Evolutionary conservation across 805 yeast genomes (phyloP).

Genomic region (Kazachstania bromeliacearum): DNA sequence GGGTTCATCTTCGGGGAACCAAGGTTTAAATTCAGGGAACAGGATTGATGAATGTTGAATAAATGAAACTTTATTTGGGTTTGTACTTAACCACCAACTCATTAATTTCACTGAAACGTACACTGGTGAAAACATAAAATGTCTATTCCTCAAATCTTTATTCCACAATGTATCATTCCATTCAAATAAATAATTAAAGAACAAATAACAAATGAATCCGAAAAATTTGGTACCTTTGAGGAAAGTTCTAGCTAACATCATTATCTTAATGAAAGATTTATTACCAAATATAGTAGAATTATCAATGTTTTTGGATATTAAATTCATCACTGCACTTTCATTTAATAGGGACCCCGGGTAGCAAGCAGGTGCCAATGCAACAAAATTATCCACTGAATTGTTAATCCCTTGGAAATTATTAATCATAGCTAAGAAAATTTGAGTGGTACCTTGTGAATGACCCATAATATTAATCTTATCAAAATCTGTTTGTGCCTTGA

Average conservation of each 20-base stretch:
- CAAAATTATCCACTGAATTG: constrained; percentile 51
- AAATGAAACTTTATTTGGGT: constrained; percentile 33
- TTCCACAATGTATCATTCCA: constrained; percentile 84
- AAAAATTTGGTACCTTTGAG: constrained; percentile 44
- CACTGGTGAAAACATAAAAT: constrained; percentile 79
- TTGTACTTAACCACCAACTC: constrained; percentile 80
- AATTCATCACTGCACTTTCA: constrained; percentile 46
- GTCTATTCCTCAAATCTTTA: constrained; percentile 51
- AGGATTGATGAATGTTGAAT: constrained; percentile 28
- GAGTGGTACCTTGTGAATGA: constrained; percentile 93
- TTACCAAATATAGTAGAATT: constrained; percentile 55
- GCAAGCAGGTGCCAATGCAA: constrained; percentile 84
- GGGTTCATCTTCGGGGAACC: constrained; percentile 34
- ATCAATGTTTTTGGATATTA: constrained; percentile 43
- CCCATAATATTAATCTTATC: constrained; percentile 54
- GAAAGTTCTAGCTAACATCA: constrained; percentile 48
- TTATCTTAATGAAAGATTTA: constrained; percentile 64
- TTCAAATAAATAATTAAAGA: constrained; percentile 78
- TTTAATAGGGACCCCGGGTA: constrained; percentile 73
- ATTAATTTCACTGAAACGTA: constrained; percentile 72
- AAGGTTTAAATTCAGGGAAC: constrained; percentile 41
- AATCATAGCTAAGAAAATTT: constrained; percentile 60
- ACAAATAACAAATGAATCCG: constrained; percentile 57
- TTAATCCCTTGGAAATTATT: constrained; percentile 30
- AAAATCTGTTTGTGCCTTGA: constrained; percentile 34